Conservation (phyloP, 2,329 filamentous ascomycete genomes). For the Botrytis aclada region DNA sequence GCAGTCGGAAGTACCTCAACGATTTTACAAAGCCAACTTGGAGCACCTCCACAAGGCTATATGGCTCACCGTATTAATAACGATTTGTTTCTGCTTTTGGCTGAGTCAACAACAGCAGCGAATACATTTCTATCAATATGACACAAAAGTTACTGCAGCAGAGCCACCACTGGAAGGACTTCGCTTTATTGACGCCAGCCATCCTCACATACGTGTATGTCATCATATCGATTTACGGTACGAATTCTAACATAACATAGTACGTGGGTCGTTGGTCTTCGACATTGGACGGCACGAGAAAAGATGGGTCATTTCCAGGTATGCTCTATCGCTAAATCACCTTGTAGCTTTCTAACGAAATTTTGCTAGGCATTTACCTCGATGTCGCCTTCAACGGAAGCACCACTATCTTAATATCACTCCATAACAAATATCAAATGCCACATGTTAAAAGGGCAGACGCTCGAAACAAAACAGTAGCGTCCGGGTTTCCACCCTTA, state of each 20-base stretch:
- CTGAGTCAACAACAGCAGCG: constrained; percentile 11
- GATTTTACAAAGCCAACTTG: background rate
- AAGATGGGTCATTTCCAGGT: constrained; percentile 34
- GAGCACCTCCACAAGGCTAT: constrained; percentile 11
- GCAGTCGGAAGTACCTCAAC: background rate
- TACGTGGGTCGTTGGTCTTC: constrained; percentile 33
- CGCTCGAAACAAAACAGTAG: background rate
- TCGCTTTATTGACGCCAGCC: constrained; percentile 28
- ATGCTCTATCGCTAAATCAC: background rate
- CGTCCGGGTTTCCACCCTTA: constrained; percentile 18
- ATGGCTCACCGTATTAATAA: constrained; percentile 33
- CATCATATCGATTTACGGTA: background rate
- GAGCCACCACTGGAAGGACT: constrained; percentile 22
- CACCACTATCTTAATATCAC: constrained; percentile 27
- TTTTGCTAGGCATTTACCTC: constrained; percentile 29
- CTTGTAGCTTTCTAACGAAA: background rate
- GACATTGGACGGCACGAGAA: constrained; percentile 24
- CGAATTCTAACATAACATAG: constrained; percentile 15
- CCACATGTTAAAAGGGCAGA: background rate
- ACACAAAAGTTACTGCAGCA: background rate
- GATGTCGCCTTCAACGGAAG: constrained; percentile 30
- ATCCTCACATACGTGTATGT: constrained; percentile 30
- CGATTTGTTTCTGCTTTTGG: constrained; percentile 29
- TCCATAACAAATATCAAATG: constrained; percentile 22
- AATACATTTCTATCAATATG: constrained; percentile 11